Evolutionary conservation across 2,329 filamentous ascomycete species (phyloP), one percentile per base, ranked within the genome.

Genomic region (Claviceps digitariae): DNA sequence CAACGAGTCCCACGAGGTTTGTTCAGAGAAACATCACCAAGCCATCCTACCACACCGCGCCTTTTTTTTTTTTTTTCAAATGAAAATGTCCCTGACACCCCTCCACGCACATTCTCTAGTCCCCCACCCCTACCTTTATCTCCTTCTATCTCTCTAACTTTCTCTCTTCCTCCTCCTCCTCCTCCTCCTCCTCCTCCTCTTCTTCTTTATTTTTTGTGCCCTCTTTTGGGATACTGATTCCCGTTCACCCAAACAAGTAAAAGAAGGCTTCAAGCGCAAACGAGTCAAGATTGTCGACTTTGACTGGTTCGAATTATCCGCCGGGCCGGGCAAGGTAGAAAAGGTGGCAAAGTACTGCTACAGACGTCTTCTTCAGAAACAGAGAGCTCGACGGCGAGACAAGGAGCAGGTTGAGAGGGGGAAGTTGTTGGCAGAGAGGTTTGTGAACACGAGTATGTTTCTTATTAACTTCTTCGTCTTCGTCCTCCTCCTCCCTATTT

Each of bases 251-350:
- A 29, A 12, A 9, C 10, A 10, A 52, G 72, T 77, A 51, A 69
- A 64, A 52, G 54, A 64, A 23, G 72, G 68, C 0, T 62, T 74
- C 8, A 64, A 62, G 48, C 59, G 61, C 40, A 67, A 64, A 51
- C 55, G 56, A 17, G 59, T 71, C 40, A 62, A 71, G 20, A 66
- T 81, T 17, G 69, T 81, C 7, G 67, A 69, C 20, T 64, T 66
- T 40, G 75, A 80, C 62, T 81, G 77, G 78, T 74, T 78, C 50
- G 72, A 77, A 48, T 70, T 75, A 52, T 77, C 72, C 6, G 55
- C 64, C 3, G 60, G 67, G 46, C 53, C 61, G 15, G 63, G 41
- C 12, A 44, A 48, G 23, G 48, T 31, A 4, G 41, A 47, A 44
- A 38, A 47, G 29, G 41, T 46, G 17, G 17, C 50, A 21, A 44